Evolutionary conservation across 2,329 filamentous ascomycete species (phyloP), one percentile per base, ranked within the genome.

Genomic region (Aquanectria penicillioides): DNA sequence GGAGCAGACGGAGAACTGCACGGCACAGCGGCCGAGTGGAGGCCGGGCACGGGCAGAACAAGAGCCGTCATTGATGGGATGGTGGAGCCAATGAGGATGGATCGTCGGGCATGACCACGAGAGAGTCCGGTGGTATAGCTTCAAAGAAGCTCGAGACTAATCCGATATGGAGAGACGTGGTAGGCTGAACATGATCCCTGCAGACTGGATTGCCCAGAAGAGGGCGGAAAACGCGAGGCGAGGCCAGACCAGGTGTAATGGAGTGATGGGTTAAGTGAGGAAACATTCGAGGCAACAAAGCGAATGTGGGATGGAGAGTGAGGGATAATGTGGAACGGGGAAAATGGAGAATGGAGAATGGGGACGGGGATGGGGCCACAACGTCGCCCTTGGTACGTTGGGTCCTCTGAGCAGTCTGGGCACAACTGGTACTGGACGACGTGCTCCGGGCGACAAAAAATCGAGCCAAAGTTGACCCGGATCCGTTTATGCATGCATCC

Each of bases 401-500:
- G n/a, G n/a, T n/a, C n/a, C n/a, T n/a, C n/a, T n/a, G n/a, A n/a
- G n/a, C n/a, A n/a, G n/a, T 22, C 15, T 38, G 28, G 28, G 33
- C 37, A 40, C 29, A 62, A 26, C 23, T 18, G 57, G 36, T 31
- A 15, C 11, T 43, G 26, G 33, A 56, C 56, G 37, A 38, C 40
- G 22, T 49, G 44, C 22, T 55, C 28, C 54, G 57, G 60, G 43
- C 31, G 23, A 41, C 47, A 49, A 49, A 49, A 36, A 41, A 22
- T 55, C 50, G 22, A 50, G 40, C 48, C 25, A 31, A 25, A 37
- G 23, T 22, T 17, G 53, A 38, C 40, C 46, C 18, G 43, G 53
- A 36, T 49, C 49, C 54, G 59, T 62, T 37, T 40, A 69, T 70
- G 68, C 68, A 70, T 70, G 65, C 65, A 70, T 70, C 68, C 68